These are phyloP conservation scores for Gynostemma pentaphyllum DNA, from an alignment of 306 rosid genomes.

Conservation along the genomic window DNA sequence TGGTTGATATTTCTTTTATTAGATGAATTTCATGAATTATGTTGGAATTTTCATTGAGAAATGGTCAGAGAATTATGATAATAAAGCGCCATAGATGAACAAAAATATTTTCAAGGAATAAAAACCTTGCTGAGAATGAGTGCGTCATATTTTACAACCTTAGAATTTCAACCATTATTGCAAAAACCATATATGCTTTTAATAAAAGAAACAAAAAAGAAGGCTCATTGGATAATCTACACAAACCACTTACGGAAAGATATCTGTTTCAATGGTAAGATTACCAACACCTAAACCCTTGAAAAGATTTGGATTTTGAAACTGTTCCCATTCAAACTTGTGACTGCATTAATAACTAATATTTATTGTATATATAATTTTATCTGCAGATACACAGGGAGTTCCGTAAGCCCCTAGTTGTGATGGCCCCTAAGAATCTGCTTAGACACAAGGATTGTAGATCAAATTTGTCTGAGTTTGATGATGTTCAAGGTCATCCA, in stretches of 20 bases:
- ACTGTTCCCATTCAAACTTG: background rate
- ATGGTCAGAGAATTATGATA: background rate
- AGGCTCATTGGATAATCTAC: background rate
- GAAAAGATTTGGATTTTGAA: background rate
- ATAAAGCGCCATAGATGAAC: background rate
- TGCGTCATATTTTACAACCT: background rate
- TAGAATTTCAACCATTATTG: background rate
- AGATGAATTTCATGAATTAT: too few relatives aligned
- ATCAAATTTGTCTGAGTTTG: conserved; percentile 88
- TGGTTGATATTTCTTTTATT: too few relatives aligned
- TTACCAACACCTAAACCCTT: background rate
- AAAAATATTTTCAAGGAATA: background rate
- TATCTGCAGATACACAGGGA: conserved; percentile 63
- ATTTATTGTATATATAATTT: background rate
- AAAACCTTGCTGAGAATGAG: too few relatives aligned
- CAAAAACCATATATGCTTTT: background rate
- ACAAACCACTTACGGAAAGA: background rate
- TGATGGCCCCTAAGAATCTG: conserved; percentile 91
- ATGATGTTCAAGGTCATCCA: conserved; percentile 96
- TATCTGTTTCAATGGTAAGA: background rate
- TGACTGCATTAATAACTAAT: background rate
- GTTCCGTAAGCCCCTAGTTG: conserved; percentile 89
- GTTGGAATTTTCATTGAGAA: background rate
- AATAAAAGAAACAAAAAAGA: background rate
- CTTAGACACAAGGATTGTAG: conserved; percentile 86